Base-by-base conservation (phyloP, 352 stramenopile genomes). In the Phytopythium mirpurense region DNA sequence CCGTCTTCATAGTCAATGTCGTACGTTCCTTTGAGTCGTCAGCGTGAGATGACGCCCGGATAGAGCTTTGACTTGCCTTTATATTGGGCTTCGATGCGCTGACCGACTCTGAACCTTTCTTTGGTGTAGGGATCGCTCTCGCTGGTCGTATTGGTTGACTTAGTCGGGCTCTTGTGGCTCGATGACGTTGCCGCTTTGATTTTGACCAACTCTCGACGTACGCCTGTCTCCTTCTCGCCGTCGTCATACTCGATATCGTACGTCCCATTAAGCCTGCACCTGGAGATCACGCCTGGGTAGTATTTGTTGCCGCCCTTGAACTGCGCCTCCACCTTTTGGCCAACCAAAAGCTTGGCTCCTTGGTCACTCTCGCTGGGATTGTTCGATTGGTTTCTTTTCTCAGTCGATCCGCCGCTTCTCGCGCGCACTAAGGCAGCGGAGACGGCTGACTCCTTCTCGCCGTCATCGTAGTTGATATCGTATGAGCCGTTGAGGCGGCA, bases 391-490 rank as follows among this genome's bases (percentile, higher is more conserved):
- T 40, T 34, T 15, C 11, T 46, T 31, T 53, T 53, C 40, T 45
- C 56, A 44, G 34, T n/a, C 37, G 56, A 21, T 23, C 32, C 21
- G 9, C n/a, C 4, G 10, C n/a, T 42, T 29, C n/a, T 40, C 11
- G 54, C 24, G 34, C 53, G 51, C 26, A 82, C 76, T 26, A 75
- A 42, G 12, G 63, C 53, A 24, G 49, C 53, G 15, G 51, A 43
- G 1, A 86, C 72, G 37, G 57, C 58, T 6, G 49, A 65, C 26
- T 71, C 74, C 12, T 64, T 66, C 11, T 66, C 62, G 11, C 78
- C 78, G 35, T 91, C 78, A 32, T 90, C 70, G 52, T 86, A 93
- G 43, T 82, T 64, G 47, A 95, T 80, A 37, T 90, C 72, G 44
- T 83, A 94, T 1, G 77, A 90, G 0, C 80, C 84, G 48, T 90